A percentile compares a stretch with the other conserved stretches of the same genome.
Evolutionary conservation across 75 land plant species (phyloP).

Genomic region (Selaginella tamariscina): DNA sequence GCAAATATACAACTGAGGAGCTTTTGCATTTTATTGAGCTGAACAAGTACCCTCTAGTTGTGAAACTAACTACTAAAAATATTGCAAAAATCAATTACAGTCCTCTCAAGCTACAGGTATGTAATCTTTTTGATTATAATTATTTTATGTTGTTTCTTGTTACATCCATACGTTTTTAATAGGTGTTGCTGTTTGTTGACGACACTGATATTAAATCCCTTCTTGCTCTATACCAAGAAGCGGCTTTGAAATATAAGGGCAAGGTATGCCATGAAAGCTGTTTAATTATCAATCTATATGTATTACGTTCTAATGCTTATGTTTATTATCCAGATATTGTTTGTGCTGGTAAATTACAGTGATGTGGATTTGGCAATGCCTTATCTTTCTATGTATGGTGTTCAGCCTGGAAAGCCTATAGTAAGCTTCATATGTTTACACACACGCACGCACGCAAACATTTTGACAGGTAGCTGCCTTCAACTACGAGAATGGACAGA

Average conservation of each 20-base stretch:
- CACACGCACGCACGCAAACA: background rate
- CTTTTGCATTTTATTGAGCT: conserved; percentile 55
- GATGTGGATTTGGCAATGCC: conserved; percentile 88
- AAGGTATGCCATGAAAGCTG: conserved; percentile 54
- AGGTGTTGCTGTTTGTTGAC: background rate
- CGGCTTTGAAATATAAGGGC: conserved; percentile 51
- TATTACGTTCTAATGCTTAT: no score
- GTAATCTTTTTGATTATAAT: no score
- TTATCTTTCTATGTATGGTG: conserved; percentile 64
- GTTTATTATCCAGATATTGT: conserved; percentile 53
- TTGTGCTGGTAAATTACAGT: conserved; percentile 47
- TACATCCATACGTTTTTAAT: background rate
- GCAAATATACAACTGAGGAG: conserved; percentile 22
- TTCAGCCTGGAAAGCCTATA: conserved; percentile 43
- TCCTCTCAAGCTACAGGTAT: conserved; percentile 65
- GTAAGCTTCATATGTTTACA: conserved; percentile 30
- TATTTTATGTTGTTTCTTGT: background rate
- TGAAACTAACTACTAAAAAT: conserved; percentile 43
- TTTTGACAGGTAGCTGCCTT: conserved; percentile 56
- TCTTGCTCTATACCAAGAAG: conserved; percentile 35
- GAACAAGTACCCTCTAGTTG: conserved; percentile 74
- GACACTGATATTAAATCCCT: conserved; percentile 7
- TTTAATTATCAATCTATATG: no score
- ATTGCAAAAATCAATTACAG: conserved; percentile 46
- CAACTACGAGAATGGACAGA: conserved; percentile 53